Evolutionary conservation across 2,329 filamentous ascomycete species (phyloP), one percentile per base, ranked within the genome.

Genomic region (Ceratocystis cubensis): DNA sequence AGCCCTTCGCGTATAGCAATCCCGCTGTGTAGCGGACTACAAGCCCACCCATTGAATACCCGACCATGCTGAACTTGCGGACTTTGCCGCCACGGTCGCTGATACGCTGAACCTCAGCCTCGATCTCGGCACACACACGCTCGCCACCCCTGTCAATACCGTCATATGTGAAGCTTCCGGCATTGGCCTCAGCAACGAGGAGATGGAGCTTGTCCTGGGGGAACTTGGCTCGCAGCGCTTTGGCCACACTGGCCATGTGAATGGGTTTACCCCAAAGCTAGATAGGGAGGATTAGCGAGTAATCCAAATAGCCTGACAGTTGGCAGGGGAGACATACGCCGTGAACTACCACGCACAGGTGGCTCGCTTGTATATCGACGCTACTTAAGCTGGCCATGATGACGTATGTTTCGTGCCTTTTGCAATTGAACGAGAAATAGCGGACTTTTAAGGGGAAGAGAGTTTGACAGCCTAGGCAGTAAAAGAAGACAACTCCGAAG

Each of bases 21-120:
- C 93, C 93, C 66, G 96, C 82, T 1, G 89, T 88, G 77, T 96
- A 97, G 68, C 93, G 83, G 8, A 90, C 86, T 3, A 97, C 85
- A 5, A 97, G 79, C 0, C 93, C 93, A 59, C 93, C 93, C 1
- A 96, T 80, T 0, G 91, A 96, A 75, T 97, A 96, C 48, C 93
- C 93, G 56, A 93, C 82, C 50, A 97, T 80, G 74, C 91, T 96
- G 70, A 97, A 79, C 76, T 91, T 95, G 61, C 78, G 86, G 72
- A 96, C 88, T 53, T 83, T 81, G 70, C 87, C 84, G 25, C 91
- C 92, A 33, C 80, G 78, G 53, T 77, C 77, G 62, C 82, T 80
- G 64, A 86, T 80, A 57, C 75, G 73, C 66, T 81, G 79, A 66
- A 88, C 73, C 71, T 86, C 80, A 70, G 87, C 80, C 72, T 88